These are phyloP conservation scores for Penicillium sp. DNA, from an alignment of 2,329 filamentous ascomycete species.

Conservation along the genomic window DNA sequence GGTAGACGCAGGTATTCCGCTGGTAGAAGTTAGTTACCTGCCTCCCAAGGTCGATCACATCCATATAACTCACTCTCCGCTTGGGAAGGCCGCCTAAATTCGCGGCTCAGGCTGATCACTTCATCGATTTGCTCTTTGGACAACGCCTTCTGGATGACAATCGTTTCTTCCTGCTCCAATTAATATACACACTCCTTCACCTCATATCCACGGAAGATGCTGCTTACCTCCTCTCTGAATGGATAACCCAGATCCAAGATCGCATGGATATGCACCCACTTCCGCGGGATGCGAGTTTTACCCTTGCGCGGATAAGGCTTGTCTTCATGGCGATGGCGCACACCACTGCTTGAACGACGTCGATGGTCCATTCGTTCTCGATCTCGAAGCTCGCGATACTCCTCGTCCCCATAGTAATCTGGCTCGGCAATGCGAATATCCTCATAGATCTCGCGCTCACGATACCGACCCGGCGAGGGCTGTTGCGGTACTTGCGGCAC, in stretches of 20 bases:
- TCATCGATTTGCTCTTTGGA: conserved; percentile 89
- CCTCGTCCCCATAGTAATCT: conserved; percentile 64
- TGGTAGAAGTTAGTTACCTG: conserved; percentile 10
- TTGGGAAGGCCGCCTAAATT: conserved; percentile 35
- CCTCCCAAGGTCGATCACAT: neutral
- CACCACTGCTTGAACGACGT: conserved; percentile 42
- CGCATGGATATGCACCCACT: conserved; percentile 72
- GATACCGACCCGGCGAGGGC: conserved; percentile 52
- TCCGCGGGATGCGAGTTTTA: conserved; percentile 79
- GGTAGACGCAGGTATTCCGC: conserved; percentile 21
- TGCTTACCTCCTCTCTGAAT: conserved; percentile 72
- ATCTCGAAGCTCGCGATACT: conserved; percentile 62
- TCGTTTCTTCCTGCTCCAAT: conserved; percentile 60
- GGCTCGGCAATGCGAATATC: conserved; percentile 64
- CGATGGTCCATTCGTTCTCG: conserved; percentile 50
- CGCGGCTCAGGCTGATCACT: conserved; percentile 73
- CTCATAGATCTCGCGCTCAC: conserved; percentile 56
- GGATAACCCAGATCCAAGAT: conserved; percentile 81
- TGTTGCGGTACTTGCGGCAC: conserved; percentile 60
- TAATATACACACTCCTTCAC: conserved; percentile 16
- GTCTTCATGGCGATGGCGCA: conserved; percentile 32
- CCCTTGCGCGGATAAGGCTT: conserved; percentile 68
- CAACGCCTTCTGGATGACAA: conserved; percentile 76
- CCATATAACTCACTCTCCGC: conserved; percentile 27
- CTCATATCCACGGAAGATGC: neutral